A percentile compares a stretch with the other conserved stretches of the same genome.
Evolutionary conservation across 345 rosid genomes (phyloP).

Genomic region (Turritis glabra): DNA sequence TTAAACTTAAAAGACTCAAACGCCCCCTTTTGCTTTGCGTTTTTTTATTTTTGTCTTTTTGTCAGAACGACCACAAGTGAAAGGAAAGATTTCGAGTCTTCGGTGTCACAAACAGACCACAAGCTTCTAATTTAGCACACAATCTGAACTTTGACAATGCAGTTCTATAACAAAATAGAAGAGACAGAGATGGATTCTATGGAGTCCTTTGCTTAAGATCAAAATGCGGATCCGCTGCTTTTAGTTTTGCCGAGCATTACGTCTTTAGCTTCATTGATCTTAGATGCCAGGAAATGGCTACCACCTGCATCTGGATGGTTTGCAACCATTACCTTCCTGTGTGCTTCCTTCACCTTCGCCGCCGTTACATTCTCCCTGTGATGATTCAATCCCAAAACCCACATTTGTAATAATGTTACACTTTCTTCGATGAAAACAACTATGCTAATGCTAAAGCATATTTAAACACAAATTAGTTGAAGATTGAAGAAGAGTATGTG

Average conservation of each 20-base stretch:
- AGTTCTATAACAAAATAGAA: not conserved
- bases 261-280: slow-evolving; percentile 88
- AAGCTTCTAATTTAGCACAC: slow-evolving; percentile 2
- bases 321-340: slow-evolving; percentile 88
- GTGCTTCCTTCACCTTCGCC: slow-evolving; percentile 86
- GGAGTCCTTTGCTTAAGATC: slow-evolving; percentile 21
- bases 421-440: not conserved
- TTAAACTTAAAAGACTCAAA: not conserved
- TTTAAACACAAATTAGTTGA: not conserved
- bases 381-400: slow-evolving; percentile 14
- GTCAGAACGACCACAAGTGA: not conserved
- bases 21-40: not conserved
- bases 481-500: not conserved
- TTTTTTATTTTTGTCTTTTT: not conserved
- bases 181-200: not conserved
- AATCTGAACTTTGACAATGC: slow-evolving; percentile 1
- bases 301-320: slow-evolving; percentile 96
- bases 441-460: slow-evolving; percentile 5
- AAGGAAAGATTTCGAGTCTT: not conserved
- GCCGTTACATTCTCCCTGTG: slow-evolving; percentile 64
- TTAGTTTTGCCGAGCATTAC: slow-evolving; percentile 76
- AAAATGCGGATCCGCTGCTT: slow-evolving; percentile 71
- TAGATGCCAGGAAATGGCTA: slow-evolving; percentile 90
- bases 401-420: not conserved
- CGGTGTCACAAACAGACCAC: not conserved